Base-by-base conservation (phyloP, 768 basidiomycete species). In the Mycena albidolilacea region DNA sequence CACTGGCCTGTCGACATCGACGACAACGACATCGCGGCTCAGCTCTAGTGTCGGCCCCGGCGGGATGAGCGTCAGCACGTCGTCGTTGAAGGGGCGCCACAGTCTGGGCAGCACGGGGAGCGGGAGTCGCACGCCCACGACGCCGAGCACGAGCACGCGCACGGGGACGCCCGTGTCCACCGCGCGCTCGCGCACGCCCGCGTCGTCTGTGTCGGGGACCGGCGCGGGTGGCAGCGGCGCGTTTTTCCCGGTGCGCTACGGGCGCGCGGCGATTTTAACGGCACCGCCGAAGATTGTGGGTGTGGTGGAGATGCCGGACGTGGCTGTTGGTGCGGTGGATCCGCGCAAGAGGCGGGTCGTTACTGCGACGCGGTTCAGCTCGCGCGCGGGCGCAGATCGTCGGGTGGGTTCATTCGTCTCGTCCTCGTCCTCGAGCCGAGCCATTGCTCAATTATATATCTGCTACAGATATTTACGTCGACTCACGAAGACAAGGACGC, bases 281-380 rank as follows among this genome's bases (percentile, higher is more conserved):
- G 93, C 93, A 17, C 93, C 95, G n/a, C 95, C 96, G 17, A 91
- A 91, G 78, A 83, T 97, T 38, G 88, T 97, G 19, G 94, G 92
- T 5, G 84, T 96, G 39, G 92, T 97, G 19, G 94, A 94, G 80
- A 96, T 94, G 11, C 94, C 95, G 0, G 96, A 96, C 79, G 92
- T 96, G 10, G 95, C 91, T n/a, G 90, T 95, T 46, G 96, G 96
- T 10, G 94, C 95, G 30, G 93, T 96, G 10, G 96, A 97, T 80
- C 90, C 94, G 19, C 85, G 87, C 80, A 95, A 96, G 86, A 86
- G 93, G 76, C 85, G 96, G 60, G 94, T 97, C 1, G 92, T 95
- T 15, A 96, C 95, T 66, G 93, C 94, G 8, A 97, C 95, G 19
- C 85, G 96, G 72, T 97, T 97, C 79, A 96, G 95, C 79, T 92